Evolutionary conservation across 495 filamentous ascomycete genomes (phyloP).

Genomic region (Cercophora sp.): DNA sequence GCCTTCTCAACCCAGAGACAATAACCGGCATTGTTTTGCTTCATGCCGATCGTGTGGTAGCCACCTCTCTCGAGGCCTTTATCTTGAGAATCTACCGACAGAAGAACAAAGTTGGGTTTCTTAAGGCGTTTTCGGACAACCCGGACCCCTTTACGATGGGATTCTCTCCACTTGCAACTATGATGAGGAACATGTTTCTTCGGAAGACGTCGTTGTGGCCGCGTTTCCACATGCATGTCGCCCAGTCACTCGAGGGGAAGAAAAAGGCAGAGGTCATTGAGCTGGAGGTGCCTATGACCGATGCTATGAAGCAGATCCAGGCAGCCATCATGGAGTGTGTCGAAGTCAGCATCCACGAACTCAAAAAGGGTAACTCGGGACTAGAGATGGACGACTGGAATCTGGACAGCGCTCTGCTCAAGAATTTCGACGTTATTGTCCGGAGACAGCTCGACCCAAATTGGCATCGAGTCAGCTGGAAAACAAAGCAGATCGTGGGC

Average conservation of each 20-base stretch:
- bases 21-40: constrained; percentile 86
- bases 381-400: constrained; percentile 98
- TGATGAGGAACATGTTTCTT: constrained; percentile 91
- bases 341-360: constrained; percentile 84
- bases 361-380: constrained; percentile 83
- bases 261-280: constrained; percentile 97
- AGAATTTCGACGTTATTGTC: constrained; percentile 85
- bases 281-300: constrained; percentile 93
- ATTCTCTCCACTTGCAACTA: constrained; percentile 82
- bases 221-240: constrained; percentile 87
- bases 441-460: constrained; percentile 89
- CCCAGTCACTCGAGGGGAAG: constrained; percentile 81
- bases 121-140: constrained; percentile 94
- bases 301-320: constrained; percentile 88
- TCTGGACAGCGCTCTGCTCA: constrained; percentile 87
- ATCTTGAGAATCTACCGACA: constrained; percentile 91
- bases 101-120: constrained; percentile 85
- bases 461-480: constrained; percentile 95
- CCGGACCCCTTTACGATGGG: constrained; percentile 89
- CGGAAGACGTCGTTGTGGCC: constrained; percentile 88
- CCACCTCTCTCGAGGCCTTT: constrained; percentile 90
- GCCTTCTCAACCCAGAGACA: constrained; percentile 75
- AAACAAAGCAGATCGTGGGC: constrained; percentile 87
- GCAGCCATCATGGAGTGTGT: constrained; percentile 95
- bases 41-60: constrained; percentile 82